Percentiles rank a stretch among this genome's conserved stretches.
Evolutionary conservation across 2,329 filamentous ascomycete genomes (phyloP).

Genomic region (Fusarium hostae): DNA sequence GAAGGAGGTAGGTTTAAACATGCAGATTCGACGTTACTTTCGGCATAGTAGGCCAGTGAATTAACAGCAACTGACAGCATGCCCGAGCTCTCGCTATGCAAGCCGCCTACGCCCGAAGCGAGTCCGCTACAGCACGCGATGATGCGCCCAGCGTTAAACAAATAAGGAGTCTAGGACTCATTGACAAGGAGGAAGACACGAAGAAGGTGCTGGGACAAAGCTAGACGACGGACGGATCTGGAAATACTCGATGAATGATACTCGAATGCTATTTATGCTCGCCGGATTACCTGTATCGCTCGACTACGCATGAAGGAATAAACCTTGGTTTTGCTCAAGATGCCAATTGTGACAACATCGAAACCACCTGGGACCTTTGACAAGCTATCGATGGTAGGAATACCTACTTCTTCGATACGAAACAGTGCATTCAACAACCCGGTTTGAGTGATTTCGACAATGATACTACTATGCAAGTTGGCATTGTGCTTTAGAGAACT

Average conservation of each 20-base stretch:
- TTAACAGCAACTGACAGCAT: conserved; percentile 64
- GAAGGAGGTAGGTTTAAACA: conserved; percentile 81
- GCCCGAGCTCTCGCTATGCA: conserved; percentile 83
- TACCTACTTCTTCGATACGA: neutral
- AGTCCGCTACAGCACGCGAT: conserved; percentile 79
- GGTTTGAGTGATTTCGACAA: neutral
- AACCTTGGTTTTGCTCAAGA: conserved; percentile 28
- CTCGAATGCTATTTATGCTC: conserved; percentile 8
- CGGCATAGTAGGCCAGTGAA: neutral
- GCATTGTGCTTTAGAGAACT: neutral
- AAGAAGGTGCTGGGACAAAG: conserved; percentile 64
- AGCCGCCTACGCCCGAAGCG: conserved; percentile 83
- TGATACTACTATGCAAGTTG: neutral
- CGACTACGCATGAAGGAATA: conserved; percentile 40
- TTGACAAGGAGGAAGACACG: conserved; percentile 86
- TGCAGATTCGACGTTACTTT: neutral
- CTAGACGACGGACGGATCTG: conserved; percentile 27
- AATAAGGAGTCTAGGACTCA: conserved; percentile 85
- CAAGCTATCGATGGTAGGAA: neutral
- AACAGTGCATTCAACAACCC: neutral
- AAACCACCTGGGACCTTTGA: neutral
- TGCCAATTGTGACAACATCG: neutral
- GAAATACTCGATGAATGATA: conserved; percentile 17
- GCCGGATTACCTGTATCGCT: conserved; percentile 3
- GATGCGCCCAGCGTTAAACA: conserved; percentile 84